These are phyloP conservation scores for Wolfiporia cocos DNA, from an alignment of 1,284 basidiomycete species.

Conservation along the genomic window DNA sequence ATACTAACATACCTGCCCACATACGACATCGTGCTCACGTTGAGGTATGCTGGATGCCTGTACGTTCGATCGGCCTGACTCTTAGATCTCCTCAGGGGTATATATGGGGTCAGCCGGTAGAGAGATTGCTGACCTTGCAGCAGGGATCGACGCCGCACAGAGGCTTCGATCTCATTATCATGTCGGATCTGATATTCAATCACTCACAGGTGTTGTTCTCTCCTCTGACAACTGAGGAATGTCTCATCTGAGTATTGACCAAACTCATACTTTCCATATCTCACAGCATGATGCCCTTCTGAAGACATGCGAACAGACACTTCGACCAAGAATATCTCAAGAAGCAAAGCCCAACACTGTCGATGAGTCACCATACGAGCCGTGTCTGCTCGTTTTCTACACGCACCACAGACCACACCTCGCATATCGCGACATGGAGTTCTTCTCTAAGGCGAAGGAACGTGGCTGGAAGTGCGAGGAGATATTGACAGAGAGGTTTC, in stretches of 20 bases:
- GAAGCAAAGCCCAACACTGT: neutral
- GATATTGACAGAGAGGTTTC: conserved; percentile 62
- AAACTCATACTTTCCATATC: neutral
- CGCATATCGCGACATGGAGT: conserved; percentile 79
- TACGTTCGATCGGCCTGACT: neutral
- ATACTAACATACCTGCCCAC: conserved; percentile 41
- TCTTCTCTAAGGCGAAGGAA: conserved; percentile 66
- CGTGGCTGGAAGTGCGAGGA: conserved; percentile 75
- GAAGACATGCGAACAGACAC: conserved; percentile 58
- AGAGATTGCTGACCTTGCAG: conserved; percentile 40
- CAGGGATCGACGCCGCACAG: conserved; percentile 7
- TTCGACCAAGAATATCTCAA: conserved; percentile 14
- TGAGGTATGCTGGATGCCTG: conserved; percentile 33
- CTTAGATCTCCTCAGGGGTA: conserved; percentile 56
- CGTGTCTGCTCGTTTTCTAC: conserved; percentile 84
- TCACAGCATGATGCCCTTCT: conserved; percentile 79
- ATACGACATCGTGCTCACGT: conserved; percentile 33
- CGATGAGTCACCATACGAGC: conserved; percentile 18
- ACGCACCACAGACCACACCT: conserved; percentile 88
- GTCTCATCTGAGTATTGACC: neutral
- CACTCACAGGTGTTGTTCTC: conserved; percentile 59
- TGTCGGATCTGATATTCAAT: conserved; percentile 92
- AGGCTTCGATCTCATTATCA: conserved; percentile 76
- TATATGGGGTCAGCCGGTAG: conserved; percentile 79
- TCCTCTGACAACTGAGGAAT: too few species aligned